Conservation (phyloP, 1,284 basidiomycete species). For the Tausonia pullulans region DNA sequence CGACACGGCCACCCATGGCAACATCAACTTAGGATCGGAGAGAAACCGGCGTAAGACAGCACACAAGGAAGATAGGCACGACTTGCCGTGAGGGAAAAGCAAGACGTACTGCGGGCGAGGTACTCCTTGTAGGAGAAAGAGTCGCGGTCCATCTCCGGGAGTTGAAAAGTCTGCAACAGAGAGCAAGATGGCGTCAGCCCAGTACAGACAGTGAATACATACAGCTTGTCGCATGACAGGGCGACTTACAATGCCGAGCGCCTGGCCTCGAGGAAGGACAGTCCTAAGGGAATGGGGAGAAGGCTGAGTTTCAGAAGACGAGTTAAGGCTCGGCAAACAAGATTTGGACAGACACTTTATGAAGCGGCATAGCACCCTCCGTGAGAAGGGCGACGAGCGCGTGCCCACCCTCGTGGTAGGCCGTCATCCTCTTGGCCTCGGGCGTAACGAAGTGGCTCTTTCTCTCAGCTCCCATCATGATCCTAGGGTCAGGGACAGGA, state of each 20-base stretch:
- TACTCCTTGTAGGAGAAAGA: slow-evolving; percentile 63
- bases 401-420: slow-evolving; percentile 94
- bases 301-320: slow-evolving; percentile 3
- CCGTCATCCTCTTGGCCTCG: slow-evolving; percentile 73
- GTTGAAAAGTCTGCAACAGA: slow-evolving; percentile 56
- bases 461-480: slow-evolving; percentile 88
- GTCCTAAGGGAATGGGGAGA: slow-evolving; percentile 37
- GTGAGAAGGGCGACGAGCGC: slow-evolving; percentile 84
- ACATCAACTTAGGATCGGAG: slow-evolving; percentile 54
- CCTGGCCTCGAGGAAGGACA: slow-evolving; percentile 84
- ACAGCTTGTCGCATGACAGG: neutral
- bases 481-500: slow-evolving; percentile 54
- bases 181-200: neutral
- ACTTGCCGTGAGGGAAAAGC: neutral
- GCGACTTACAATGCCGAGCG: slow-evolving; percentile 65
- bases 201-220: neutral
- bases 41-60: slow-evolving; percentile 9
- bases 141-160: slow-evolving; percentile 70
- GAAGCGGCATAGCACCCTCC: slow-evolving; percentile 81
- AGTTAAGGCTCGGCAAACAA: neutral
- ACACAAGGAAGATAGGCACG: neutral
- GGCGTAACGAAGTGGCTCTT: slow-evolving; percentile 76
- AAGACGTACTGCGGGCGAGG: slow-evolving; percentile 39
- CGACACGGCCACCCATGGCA: slow-evolving; percentile 81
- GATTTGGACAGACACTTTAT: slow-evolving; percentile 53